Base-by-base conservation (phyloP, 345 rosid species). In the Microcos paniculata region DNA sequence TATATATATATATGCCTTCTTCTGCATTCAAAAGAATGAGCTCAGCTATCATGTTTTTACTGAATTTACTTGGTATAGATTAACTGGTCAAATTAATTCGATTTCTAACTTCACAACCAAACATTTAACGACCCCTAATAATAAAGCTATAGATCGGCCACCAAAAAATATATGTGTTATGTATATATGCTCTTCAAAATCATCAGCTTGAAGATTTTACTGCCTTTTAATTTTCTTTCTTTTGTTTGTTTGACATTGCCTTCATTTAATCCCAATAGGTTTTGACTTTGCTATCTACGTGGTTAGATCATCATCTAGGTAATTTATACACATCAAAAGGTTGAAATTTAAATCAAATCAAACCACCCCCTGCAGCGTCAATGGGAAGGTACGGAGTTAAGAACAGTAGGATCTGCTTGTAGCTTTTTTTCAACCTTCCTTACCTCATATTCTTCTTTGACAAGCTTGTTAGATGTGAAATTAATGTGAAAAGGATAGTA, bases 401-500 rank as follows among this genome's bases (percentile, higher is more conserved):
- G 59, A 45, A 33, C 4, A 31, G 45, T 51, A 49, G 18, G 59
- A 70, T 70, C 35, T 49, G 18, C 59, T 30, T 10, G 73, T 18
- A 15, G 52, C 6, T 0, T 3, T 42, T 33, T 83, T 81, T 78
- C 70, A 73, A 73, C 66, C 49, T 58, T 26, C 9, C 81, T 80
- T 64, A 80, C 71, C 77, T 78, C 82, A 78, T 62, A 61, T 24
- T 56, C 82, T 78, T 80, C 12, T 31, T 59, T 51, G 46, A 63
- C 82, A 78, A 76, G 82, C 31, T 48, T 70, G 45, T 26, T 53
- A 46, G 33, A 52, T 71, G 21, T n/a, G 26, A 35, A 64, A 53
- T 16, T 11, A 35, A 33, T 31, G 69, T 4, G 26, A 43, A 59
- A 74, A 45, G 48, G 45, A 49, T 74, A 48, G 57, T 46, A 28